Evolutionary conservation across 371 early-diverging fungal species (phyloP), one percentile per base, ranked within the genome.

Genomic region (Mortierella sp.): DNA sequence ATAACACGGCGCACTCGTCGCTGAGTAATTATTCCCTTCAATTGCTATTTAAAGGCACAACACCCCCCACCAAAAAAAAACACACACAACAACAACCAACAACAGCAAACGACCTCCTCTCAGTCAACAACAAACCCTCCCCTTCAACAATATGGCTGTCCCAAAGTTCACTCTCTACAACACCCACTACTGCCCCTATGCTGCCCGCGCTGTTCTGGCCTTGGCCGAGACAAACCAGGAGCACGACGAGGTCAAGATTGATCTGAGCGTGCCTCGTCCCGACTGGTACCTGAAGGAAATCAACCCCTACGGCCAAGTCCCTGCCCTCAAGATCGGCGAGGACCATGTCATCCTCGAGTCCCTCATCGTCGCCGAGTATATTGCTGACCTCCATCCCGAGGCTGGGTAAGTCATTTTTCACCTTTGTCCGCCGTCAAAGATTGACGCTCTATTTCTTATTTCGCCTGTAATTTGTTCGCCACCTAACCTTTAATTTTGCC

Each of bases 131-230:
- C n/a, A n/a, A n/a, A n/a, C 50, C n/a, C 4, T 50, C 50, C n/a
- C 9, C 8, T 50, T n/a, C 50, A 9, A 31, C 58, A 34, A 58
- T 19, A 73, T 73, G 74, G n/a, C 44, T 37, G 37, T 26, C 41
- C 73, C 50, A 52, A 72, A 75, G 22, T 31, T 86, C 40, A 86
- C 83, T 4, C 82, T 93, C 24, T 93, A 93, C 81, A 88, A 85
- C 45, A 69, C 86, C 22, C n/a, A n/a, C 0, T 64, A 85, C 31
- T 93, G 94, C 55, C 93, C 93, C 31, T 93, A 78, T 45, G 92
- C 93, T 24, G 92, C 91, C 67, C 90, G 93, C 34, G 88, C 90
- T 8, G 80, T 84, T 41, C 88, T 93, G 31, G 89, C 93, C 3
- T 66, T 93, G 11, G 83, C 79, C 29, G 90, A 90, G 71, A 86